phyloP scores from a whole-genome alignment of 352 stramenopile genomes.

The Bremia lactucae region DNA sequence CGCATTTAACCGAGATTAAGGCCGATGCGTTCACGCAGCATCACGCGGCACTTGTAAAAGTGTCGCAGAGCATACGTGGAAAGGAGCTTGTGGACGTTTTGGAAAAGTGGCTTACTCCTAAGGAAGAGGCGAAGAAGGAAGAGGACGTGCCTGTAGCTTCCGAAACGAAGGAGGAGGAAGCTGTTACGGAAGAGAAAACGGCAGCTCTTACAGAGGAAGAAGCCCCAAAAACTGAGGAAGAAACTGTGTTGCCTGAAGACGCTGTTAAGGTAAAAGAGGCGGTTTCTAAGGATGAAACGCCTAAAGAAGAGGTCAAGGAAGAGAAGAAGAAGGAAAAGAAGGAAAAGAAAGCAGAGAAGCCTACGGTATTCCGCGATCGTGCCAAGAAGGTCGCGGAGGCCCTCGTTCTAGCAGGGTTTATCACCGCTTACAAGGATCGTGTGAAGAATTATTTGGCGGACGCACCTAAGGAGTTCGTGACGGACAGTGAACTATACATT shows the following conservation, averaged over 20 bases:
- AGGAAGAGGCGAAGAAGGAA: slow-evolving; percentile 11
- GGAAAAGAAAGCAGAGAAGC: slow-evolving; percentile 19
- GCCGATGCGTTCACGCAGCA: slow-evolving; percentile 27
- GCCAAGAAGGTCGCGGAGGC: slow-evolving; percentile 32
- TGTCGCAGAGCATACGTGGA: slow-evolving; percentile 29
- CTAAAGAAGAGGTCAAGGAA: slow-evolving; percentile 1
- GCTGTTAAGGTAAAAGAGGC: no score
- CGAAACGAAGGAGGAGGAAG: slow-evolving; percentile 13
- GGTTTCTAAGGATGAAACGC: slow-evolving; percentile 6
- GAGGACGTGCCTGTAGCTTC: slow-evolving; percentile 5
- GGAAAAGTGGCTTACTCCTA: slow-evolving; percentile 29
- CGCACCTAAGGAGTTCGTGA: slow-evolving; percentile 27
- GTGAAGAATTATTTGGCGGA: slow-evolving; percentile 33
- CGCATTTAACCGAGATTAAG: slow-evolving; percentile 32
- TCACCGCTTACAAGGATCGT: slow-evolving; percentile 33
- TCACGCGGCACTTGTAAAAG: slow-evolving; percentile 30
- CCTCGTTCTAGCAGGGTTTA: slow-evolving; percentile 24
- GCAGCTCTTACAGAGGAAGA: slow-evolving; percentile 8
- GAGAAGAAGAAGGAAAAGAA: slow-evolving; percentile 20
- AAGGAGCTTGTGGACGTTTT: slow-evolving; percentile 38
- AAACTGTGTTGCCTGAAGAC: slow-evolving; percentile 1
- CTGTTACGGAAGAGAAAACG: slow-evolving; percentile 3
- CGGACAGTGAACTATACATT: slow-evolving; percentile 39
- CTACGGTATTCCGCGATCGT: slow-evolving; percentile 19
- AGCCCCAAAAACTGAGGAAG: slow-evolving; percentile 3